A percentile compares a stretch with the other conserved stretches of the same genome.
Conservation (phyloP, 2,329 filamentous ascomycete genomes). For the Colletotrichum gigasporum region DNA sequence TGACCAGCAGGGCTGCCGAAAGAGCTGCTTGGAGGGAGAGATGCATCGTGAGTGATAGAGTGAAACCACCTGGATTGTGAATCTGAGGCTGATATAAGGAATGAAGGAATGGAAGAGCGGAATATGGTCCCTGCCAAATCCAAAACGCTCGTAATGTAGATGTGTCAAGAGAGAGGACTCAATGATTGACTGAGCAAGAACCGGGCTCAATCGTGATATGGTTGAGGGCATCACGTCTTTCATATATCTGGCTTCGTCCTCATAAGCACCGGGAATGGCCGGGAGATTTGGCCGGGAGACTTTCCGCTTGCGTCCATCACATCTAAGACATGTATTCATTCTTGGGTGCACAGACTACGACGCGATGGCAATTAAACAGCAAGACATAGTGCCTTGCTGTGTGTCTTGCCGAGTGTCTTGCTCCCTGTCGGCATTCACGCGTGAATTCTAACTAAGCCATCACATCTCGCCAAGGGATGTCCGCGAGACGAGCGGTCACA, state of each 20-base stretch:
- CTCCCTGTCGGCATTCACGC: too few relatives aligned
- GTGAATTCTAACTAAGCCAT: too few relatives aligned
- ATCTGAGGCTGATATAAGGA: neutral
- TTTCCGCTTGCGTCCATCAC: neutral
- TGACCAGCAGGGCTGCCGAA: neutral
- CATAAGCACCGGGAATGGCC: too few relatives aligned
- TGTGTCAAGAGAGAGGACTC: slow-evolving; percentile 5
- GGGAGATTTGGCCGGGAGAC: neutral
- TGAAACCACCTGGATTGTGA: neutral
- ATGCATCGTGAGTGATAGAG: too few relatives aligned
- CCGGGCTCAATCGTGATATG: neutral
- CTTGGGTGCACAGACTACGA: slow-evolving; percentile 9
- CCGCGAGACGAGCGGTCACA: too few relatives aligned
- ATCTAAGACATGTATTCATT: slow-evolving; percentile 4
- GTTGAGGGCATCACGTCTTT: neutral
- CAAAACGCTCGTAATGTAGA: neutral
- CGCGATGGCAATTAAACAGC: slow-evolving; percentile 11
- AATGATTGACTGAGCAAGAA: neutral
- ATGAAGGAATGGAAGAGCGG: neutral
- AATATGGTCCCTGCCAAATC: neutral
- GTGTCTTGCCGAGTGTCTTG: too few relatives aligned
- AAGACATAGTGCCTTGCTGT: slow-evolving; percentile 6
- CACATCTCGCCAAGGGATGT: neutral
- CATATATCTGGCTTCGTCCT: neutral
- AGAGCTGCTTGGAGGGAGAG: too few relatives aligned